These are phyloP conservation scores for Metrosideros polymorpha DNA, from an alignment of 441 rosid genomes.

Conservation along the genomic window DNA sequence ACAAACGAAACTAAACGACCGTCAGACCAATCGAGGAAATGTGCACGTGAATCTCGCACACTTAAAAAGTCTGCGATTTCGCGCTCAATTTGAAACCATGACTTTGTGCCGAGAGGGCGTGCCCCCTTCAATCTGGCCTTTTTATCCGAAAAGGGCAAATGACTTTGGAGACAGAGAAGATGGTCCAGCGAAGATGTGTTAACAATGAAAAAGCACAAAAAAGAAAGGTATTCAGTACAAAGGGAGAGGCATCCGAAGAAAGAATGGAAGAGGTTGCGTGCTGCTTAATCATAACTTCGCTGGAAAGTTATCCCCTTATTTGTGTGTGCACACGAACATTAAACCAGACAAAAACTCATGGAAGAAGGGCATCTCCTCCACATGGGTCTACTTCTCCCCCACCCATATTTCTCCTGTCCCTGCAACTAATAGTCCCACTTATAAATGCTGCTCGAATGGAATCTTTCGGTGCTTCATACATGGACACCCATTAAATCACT, in stretches of 20 bases:
- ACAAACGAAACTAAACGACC: neutral
- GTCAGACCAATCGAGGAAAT: neutral
- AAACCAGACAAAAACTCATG: neutral
- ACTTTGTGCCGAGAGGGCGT: neutral
- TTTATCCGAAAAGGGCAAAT: neutral
- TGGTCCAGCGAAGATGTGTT: neutral
- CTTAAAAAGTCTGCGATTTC: neutral
- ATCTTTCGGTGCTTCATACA: neutral
- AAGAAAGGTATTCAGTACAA: neutral
- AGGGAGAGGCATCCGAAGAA: neutral
- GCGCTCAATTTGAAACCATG: neutral
- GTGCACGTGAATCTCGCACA: neutral
- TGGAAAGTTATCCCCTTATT: neutral
- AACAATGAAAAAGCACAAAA: neutral
- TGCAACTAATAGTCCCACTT: neutral
- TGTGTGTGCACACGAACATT: neutral
- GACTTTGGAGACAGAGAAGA: neutral
- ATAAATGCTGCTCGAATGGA: neutral
- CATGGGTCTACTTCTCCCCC: neutral
- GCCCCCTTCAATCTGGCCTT: neutral
- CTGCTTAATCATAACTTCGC: neutral
- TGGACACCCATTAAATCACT: neutral
- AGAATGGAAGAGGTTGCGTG: neutral
- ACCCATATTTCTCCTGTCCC: neutral
- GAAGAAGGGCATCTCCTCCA: neutral